These are phyloP conservation scores for Kitagawia praeruptora DNA, from an alignment of 129 eudicot species.

Conservation along the genomic window DNA sequence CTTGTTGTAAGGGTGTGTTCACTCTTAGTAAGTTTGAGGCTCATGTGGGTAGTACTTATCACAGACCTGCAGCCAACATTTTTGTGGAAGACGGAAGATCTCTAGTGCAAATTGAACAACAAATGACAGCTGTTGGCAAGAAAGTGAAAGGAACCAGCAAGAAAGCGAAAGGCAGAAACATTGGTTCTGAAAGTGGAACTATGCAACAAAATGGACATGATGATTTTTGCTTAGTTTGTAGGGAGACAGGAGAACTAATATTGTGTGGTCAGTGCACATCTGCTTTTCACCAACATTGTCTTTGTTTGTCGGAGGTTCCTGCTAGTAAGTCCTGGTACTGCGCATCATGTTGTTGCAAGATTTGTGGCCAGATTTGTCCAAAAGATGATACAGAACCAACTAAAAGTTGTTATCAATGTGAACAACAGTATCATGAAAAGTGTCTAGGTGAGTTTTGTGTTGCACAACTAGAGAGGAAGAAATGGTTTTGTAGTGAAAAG, in stretches of 20 bases:
- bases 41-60: conserved; percentile 67
- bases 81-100: conserved; percentile 71
- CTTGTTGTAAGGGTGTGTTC: conserved; percentile 16
- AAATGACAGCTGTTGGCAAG: conserved; percentile 16
- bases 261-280: conserved; percentile 76
- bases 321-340: conserved; percentile 51
- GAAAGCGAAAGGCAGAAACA: neutral
- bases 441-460: conserved; percentile 28
- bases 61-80: conserved; percentile 59
- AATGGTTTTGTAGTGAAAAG: conserved; percentile 49
- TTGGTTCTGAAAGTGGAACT: neutral
- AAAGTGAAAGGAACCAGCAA: neutral
- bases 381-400: conserved; percentile 8
- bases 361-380: conserved; percentile 36
- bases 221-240: conserved; percentile 56
- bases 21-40: conserved; percentile 43
- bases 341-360: conserved; percentile 63
- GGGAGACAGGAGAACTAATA: conserved; percentile 45
- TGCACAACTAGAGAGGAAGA: neutral
- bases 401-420: conserved; percentile 59
- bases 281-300: conserved; percentile 56
- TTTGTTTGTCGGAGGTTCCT: conserved; percentile 38
- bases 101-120: conserved; percentile 36
- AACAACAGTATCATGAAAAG: conserved; percentile 36
- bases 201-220: conserved; percentile 19